Evolutionary conservation across 2,329 filamentous ascomycete genomes (phyloP).

Genomic region (Canariomyces notabilis): DNA sequence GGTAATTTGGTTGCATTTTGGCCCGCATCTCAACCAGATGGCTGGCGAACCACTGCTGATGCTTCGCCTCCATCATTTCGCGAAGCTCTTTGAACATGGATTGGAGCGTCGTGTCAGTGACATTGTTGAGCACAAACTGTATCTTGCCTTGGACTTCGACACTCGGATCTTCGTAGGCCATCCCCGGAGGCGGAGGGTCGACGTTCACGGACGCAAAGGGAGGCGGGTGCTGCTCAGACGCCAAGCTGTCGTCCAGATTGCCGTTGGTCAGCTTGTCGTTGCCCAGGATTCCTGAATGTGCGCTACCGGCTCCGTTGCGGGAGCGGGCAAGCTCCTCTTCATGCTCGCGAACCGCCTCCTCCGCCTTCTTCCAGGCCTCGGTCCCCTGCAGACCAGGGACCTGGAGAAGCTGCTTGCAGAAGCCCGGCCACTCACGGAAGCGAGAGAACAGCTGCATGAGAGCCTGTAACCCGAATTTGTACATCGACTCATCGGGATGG

Average conservation of each 20-base stretch:
- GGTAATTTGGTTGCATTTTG: conserved; percentile 96
- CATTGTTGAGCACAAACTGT: conserved; percentile 92
- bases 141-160: conserved; percentile 88
- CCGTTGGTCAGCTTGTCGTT: conserved; percentile 63
- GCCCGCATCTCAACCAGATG: conserved; percentile 94
- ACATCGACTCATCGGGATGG: conserved; percentile 81
- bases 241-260: conserved; percentile 56
- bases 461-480: conserved; percentile 94
- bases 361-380: conserved; percentile 75
- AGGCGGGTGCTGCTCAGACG: conserved; percentile 55
- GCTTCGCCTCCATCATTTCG: conserved; percentile 69
- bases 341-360: conserved; percentile 69
- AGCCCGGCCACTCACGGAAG: conserved; percentile 90
- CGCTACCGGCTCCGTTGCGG: conserved; percentile 45
- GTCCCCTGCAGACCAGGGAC: conserved; percentile 79
- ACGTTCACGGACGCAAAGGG: conserved; percentile 76
- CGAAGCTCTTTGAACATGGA: conserved; percentile 78
- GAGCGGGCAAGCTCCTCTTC: conserved; percentile 55
- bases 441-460: conserved; percentile 81
- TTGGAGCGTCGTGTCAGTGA: conserved; percentile 83
- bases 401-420: conserved; percentile 78
- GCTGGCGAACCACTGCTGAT: conserved; percentile 94
- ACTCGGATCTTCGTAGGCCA: conserved; percentile 73
- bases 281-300: conserved; percentile 26
- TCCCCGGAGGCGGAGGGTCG: conserved; percentile 59